Evolutionary conservation across 2,329 filamentous ascomycete genomes (phyloP).

Genomic region (Pochonia chlamydosporia): DNA sequence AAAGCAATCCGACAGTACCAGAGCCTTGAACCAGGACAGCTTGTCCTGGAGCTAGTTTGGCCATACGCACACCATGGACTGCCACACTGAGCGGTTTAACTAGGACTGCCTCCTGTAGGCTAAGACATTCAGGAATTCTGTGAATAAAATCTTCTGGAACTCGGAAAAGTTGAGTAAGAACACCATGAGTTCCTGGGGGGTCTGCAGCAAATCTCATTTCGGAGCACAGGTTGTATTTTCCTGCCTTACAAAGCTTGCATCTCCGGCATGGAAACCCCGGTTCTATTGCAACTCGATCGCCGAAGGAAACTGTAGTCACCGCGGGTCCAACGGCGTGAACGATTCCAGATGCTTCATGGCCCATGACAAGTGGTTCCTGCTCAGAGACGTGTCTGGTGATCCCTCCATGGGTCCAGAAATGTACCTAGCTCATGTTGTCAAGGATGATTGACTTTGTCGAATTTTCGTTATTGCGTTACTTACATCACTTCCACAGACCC

Average conservation of each 20-base stretch:
- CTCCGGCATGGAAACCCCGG: conserved; percentile 72
- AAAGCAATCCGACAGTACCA: conserved; percentile 6
- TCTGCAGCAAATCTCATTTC: conserved; percentile 79
- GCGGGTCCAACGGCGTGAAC: conserved; percentile 58
- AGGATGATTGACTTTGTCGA: no score
- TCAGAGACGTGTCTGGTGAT: conserved; percentile 3
- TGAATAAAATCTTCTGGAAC: conserved; percentile 79
- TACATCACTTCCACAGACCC: conserved; percentile 23
- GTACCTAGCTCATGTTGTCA: neutral
- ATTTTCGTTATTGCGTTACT: no score
- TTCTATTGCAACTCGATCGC: conserved; percentile 76
- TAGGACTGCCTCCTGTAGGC: conserved; percentile 40
- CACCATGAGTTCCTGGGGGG: conserved; percentile 66
- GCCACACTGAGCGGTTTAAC: conserved; percentile 47
- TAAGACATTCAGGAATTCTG: conserved; percentile 62
- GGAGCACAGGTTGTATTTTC: conserved; percentile 74
- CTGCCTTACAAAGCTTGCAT: conserved; percentile 66
- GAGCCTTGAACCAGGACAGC: conserved; percentile 19
- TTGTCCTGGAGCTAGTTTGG: conserved; percentile 9
- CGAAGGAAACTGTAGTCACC: conserved; percentile 54
- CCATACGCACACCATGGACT: conserved; percentile 36
- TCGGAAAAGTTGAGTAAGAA: conserved; percentile 69
- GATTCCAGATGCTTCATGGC: conserved; percentile 54
- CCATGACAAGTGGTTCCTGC: conserved; percentile 37
- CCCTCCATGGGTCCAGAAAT: conserved; percentile 14